Evolutionary conservation across 176 grass and related monocot genomes (phyloP).

Genomic region (Eremochloa ophiuroides): DNA sequence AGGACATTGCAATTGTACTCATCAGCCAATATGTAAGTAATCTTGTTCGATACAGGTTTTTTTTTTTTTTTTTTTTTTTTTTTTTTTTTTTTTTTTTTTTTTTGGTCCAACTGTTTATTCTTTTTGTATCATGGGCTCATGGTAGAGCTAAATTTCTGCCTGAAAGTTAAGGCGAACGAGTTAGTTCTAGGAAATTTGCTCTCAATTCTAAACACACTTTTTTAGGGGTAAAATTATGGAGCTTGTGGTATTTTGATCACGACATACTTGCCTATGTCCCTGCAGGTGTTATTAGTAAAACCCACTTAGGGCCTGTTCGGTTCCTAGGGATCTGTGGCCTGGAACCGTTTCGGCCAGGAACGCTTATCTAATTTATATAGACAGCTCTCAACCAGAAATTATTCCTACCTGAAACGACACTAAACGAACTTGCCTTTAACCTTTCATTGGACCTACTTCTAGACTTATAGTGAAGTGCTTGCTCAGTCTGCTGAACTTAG

Average conservation of each 20-base stretch:
- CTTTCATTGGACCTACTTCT: not conserved
- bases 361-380: no score
- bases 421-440: no score
- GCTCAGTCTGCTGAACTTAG: not conserved
- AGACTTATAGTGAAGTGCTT: not conserved
- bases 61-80: no score
- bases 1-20: slow-evolving; percentile 19
- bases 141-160: not conserved
- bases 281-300: not conserved
- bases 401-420: no score
- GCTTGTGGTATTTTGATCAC: not conserved
- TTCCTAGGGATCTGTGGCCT: no score
- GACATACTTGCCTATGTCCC: not conserved
- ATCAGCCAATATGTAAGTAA: slow-evolving; percentile 25
- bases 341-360: no score
- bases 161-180: not conserved
- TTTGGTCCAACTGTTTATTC: not conserved
- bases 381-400: no score
- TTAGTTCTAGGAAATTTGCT: not conserved
- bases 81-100: no score
- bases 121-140: not conserved
- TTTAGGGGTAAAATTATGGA: not conserved
- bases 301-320: not conserved
- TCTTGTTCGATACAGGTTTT: not conserved
- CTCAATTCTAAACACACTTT: not conserved